A percentile compares a stretch with the other conserved stretches of the same genome.
phyloP scores from a whole-genome alignment of 148 eudicot species.

The Camellia japonica region DNA sequence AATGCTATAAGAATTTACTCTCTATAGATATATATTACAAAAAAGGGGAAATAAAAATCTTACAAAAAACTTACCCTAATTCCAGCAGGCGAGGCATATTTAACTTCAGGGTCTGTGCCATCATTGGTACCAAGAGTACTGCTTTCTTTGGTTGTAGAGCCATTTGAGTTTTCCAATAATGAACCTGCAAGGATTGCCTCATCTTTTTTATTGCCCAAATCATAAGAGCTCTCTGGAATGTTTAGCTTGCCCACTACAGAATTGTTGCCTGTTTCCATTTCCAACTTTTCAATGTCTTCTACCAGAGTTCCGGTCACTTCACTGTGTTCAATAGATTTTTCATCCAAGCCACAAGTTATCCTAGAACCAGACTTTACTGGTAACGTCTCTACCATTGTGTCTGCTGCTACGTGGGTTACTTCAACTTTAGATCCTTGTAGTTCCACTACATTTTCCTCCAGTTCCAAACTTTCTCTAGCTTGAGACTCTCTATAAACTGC shows the following conservation, averaged over 20 bases:
- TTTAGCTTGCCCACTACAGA: conserved; percentile 11
- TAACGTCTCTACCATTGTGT: conserved; percentile 62
- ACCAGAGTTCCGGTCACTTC: conserved; percentile 18
- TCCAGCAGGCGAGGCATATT: conserved; percentile 18
- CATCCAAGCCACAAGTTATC: conserved; percentile 28
- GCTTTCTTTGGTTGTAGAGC: conserved; percentile 17
- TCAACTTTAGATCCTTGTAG: conserved; percentile 20
- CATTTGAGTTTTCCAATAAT: conserved; percentile 24
- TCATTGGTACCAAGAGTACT: conserved; percentile 5
- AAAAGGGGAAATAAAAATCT: neutral
- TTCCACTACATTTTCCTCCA: conserved; percentile 23
- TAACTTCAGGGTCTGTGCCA: conserved; percentile 15
- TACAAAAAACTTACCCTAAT: conserved; percentile 34
- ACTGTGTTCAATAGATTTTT: conserved; percentile 15
- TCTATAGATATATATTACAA: too few relatives aligned
- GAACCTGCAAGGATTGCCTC: conserved; percentile 20
- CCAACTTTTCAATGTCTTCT: conserved; percentile 22
- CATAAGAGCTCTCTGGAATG: conserved; percentile 20
- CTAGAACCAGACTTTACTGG: conserved; percentile 46
- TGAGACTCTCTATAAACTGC: conserved; percentile 10
- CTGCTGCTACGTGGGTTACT: conserved; percentile 20
- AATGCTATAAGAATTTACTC: too few relatives aligned
- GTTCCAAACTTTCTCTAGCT: conserved; percentile 23
- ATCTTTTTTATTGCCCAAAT: conserved; percentile 23
- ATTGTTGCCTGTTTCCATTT: conserved; percentile 20